Conservation (phyloP, 495 filamentous ascomycete species). For the Parmelia sp. region DNA sequence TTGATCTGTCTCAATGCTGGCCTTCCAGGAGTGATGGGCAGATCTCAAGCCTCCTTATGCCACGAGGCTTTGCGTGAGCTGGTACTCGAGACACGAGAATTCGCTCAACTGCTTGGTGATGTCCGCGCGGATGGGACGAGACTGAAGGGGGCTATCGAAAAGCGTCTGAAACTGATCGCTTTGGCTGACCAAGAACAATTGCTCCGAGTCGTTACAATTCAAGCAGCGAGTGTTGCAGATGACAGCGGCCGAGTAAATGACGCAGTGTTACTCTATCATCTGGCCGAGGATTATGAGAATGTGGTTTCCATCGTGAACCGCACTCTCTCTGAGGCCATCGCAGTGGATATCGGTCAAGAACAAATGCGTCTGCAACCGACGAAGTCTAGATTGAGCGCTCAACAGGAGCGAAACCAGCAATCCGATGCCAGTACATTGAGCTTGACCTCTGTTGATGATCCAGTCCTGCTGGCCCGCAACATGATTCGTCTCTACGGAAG, state of each 20-base stretch:
- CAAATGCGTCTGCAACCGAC: slow-evolving; percentile 69
- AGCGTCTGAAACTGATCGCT: slow-evolving; percentile 77
- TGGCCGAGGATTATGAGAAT: slow-evolving; percentile 89
- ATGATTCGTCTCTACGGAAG: slow-evolving; percentile 76
- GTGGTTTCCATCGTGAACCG: slow-evolving; percentile 85
- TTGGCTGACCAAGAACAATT: slow-evolving; percentile 74
- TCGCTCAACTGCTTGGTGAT: slow-evolving; percentile 88
- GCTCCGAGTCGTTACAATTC: slow-evolving; percentile 75
- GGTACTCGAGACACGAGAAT: slow-evolving; percentile 88
- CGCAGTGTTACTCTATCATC: slow-evolving; percentile 87
- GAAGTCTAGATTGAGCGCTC: slow-evolving; percentile 47
- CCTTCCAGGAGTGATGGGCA: slow-evolving; percentile 63
- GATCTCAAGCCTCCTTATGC: slow-evolving; percentile 72
- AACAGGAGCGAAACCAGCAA: slow-evolving; percentile 27
- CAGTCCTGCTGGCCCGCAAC: slow-evolving; percentile 64
- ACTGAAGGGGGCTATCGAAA: slow-evolving; percentile 79
- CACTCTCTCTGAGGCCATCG: slow-evolving; percentile 79
- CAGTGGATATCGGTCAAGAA: slow-evolving; percentile 72
- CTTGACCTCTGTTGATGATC: slow-evolving; percentile 80
- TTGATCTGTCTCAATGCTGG: slow-evolving; percentile 91
- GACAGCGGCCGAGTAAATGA: slow-evolving; percentile 89
- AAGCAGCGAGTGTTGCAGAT: slow-evolving; percentile 85
- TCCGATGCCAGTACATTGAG: slow-evolving; percentile 58
- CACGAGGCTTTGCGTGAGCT: slow-evolving; percentile 94
- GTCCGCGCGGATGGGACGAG: slow-evolving; percentile 74